phyloP scores from a whole-genome alignment of 176 grass and related monocot species.

The Carex pumila region DNA sequence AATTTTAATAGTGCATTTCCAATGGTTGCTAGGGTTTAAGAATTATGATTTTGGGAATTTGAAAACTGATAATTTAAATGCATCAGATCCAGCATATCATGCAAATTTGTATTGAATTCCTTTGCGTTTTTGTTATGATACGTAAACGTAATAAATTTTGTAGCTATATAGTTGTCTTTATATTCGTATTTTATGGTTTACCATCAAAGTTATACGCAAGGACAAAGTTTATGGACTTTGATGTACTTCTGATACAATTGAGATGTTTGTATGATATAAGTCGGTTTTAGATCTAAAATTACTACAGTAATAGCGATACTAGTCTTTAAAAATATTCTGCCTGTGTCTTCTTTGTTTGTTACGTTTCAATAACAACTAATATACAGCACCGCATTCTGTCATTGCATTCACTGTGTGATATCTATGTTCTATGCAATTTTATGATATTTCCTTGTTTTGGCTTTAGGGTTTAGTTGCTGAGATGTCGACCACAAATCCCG shows the following conservation, averaged over 20 bases:
- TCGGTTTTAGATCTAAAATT: background rate
- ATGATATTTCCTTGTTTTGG: constrained; percentile 24
- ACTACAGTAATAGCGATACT: background rate
- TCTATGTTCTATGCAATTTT: background rate
- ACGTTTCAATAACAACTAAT: constrained; percentile 5
- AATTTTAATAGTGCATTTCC: background rate
- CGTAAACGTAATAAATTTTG: background rate
- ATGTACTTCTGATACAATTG: background rate
- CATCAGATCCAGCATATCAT: constrained; percentile 11
- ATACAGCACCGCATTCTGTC: background rate
- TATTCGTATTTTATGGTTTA: background rate
- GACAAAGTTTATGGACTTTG: background rate
- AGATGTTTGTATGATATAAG: background rate
- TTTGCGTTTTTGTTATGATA: background rate
- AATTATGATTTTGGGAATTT: background rate
- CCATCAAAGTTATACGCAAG: background rate
- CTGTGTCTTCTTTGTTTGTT: background rate
- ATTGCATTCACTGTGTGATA: background rate
- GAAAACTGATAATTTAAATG: background rate
- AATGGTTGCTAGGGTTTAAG: constrained; percentile 12
- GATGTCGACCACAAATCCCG: constrained; percentile 54
- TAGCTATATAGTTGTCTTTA: background rate
- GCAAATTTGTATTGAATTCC: background rate
- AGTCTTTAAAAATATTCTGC: too few species aligned
- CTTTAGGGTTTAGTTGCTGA: constrained; percentile 37